Evolutionary conservation across 2,329 filamentous ascomycete genomes (phyloP).

Genomic region (Alternaria ethzedia): DNA sequence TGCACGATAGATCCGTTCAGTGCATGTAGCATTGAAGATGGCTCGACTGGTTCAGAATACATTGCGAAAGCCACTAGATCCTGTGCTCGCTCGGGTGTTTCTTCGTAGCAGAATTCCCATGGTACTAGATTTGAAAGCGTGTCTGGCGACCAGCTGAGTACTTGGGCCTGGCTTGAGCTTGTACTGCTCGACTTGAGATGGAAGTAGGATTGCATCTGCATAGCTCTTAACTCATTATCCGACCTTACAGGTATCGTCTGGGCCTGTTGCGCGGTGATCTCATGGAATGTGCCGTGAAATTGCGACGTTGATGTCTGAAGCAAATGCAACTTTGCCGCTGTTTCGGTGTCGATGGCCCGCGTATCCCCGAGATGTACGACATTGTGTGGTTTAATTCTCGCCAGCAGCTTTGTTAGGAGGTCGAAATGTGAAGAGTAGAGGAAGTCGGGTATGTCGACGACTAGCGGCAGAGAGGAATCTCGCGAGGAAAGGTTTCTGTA

Average conservation of each 20-base stretch:
- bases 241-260: constrained; percentile 56
- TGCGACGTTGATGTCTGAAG: constrained; percentile 52
- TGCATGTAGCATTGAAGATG: constrained; percentile 66
- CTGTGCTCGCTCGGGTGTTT: constrained; percentile 55
- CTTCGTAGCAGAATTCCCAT: constrained; percentile 67
- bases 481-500: constrained; percentile 58
- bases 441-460: constrained; percentile 80
- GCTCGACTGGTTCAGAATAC: constrained; percentile 68
- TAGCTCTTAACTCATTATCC: constrained; percentile 69
- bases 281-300: constrained; percentile 53
- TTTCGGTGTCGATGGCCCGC: constrained; percentile 59
- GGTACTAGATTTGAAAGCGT: constrained; percentile 66
- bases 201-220: constrained; percentile 84
- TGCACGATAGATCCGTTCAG: constrained; percentile 76
- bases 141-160: constrained; percentile 57
- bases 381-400: constrained; percentile 62
- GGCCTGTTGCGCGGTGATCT: constrained; percentile 62
- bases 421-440: constrained; percentile 73
- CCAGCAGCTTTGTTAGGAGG: constrained; percentile 65
- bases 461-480: constrained; percentile 59
- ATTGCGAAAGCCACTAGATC: constrained; percentile 68
- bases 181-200: constrained; percentile 53
- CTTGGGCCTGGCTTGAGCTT: constrained; percentile 15
- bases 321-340: constrained; percentile 62
- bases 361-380: constrained; percentile 67